Conservation (phyloP, 306 rosid species). For the Gastrolobium bilobum region DNA sequence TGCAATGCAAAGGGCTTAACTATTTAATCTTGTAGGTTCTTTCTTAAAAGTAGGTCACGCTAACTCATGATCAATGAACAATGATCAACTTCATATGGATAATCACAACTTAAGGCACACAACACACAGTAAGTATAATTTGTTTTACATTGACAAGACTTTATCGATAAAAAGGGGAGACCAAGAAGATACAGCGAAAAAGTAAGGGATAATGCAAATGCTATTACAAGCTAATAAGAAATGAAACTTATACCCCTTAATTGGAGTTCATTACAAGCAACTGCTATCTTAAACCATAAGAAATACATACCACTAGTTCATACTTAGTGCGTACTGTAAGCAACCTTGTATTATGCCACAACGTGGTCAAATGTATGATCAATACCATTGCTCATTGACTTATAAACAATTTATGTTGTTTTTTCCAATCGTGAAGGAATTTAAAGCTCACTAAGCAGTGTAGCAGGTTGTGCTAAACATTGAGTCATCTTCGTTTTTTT, state of each 20-base stretch:
- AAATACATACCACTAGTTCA: neutral
- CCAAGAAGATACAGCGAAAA: neutral
- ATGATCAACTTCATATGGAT: constrained; percentile 27
- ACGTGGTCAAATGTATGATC: neutral
- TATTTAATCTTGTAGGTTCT: neutral
- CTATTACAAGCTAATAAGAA: neutral
- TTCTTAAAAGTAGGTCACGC: neutral
- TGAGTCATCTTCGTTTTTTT: neutral
- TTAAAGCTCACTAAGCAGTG: neutral
- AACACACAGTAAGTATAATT: neutral
- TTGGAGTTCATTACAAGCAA: neutral
- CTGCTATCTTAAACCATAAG: neutral
- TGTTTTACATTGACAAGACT: neutral
- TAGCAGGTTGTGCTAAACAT: neutral
- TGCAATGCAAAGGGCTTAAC: constrained; percentile 12
- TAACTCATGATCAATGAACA: neutral
- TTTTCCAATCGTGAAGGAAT: constrained; percentile 1
- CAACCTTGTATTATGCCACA: neutral
- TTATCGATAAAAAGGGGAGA: neutral
- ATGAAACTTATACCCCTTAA: neutral
- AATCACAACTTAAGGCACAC: constrained; percentile 4
- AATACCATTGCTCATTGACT: neutral
- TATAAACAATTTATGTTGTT: neutral
- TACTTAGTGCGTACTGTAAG: neutral
- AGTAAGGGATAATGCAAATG: neutral